These are phyloP conservation scores for Crucibulum laeve DNA, from an alignment of 768 basidiomycete species.

Conservation along the genomic window DNA sequence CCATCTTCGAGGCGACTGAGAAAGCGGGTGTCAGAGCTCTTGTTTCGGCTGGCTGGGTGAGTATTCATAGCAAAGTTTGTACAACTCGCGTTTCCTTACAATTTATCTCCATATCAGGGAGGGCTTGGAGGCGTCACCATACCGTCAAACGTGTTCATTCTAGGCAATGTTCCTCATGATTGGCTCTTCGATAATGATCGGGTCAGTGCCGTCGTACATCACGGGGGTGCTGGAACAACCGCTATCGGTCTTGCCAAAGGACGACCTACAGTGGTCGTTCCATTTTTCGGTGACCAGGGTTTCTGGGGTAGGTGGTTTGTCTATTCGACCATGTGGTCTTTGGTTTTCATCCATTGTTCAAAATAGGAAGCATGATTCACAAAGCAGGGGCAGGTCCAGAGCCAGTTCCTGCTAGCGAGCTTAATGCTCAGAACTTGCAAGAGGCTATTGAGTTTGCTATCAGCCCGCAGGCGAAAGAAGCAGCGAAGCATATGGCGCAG, in stretches of 20 bases:
- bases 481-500: constrained; percentile 45
- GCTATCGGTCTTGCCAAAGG: constrained; percentile 59
- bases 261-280: constrained; percentile 56
- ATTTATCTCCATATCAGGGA: constrained; percentile 26
- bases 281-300: constrained; percentile 65
- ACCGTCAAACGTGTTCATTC: constrained; percentile 54
- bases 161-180: constrained; percentile 67
- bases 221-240: constrained; percentile 65
- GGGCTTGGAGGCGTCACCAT: constrained; percentile 48
- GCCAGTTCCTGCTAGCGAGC: constrained; percentile 50
- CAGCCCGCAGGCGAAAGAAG: constrained; percentile 39
- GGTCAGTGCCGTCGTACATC: constrained; percentile 58
- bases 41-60: constrained; percentile 60
- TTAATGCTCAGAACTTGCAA: constrained; percentile 42
- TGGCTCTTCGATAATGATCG: constrained; percentile 58
- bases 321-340: constrained; percentile 18
- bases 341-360: constrained; percentile 9
- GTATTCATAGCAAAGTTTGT: constrained; percentile 5
- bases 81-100: too few species aligned
- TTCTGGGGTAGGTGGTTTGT: constrained; percentile 41
- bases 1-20: constrained; percentile 53
- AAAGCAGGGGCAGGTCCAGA: constrained; percentile 58
- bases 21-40: constrained; percentile 54
- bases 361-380: constrained; percentile 59
- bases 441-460: constrained; percentile 49